phyloP scores from a whole-genome alignment of 2,329 filamentous ascomycete species.

The Chaetomium strumarium region DNA sequence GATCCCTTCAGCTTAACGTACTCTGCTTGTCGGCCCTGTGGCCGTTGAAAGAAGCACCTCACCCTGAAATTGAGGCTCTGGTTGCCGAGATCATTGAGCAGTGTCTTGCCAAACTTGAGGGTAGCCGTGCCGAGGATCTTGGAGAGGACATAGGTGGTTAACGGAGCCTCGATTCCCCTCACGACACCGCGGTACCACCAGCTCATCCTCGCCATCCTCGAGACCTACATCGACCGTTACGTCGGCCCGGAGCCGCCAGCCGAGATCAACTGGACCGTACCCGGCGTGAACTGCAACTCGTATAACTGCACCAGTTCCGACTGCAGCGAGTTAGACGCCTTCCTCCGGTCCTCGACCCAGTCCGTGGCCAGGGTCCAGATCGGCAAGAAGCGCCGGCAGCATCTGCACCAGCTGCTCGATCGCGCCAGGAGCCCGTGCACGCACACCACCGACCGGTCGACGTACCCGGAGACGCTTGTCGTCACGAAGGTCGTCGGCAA shows the following conservation, averaged over 20 bases:
- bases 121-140: too few relatives aligned
- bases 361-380: neutral
- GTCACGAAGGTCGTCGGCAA: neutral
- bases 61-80: neutral
- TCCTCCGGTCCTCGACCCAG: neutral
- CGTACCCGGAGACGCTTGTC: neutral
- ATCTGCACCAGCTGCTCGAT: neutral
- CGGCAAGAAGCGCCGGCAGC: neutral
- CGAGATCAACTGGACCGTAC: too few relatives aligned
- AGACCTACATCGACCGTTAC: neutral
- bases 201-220: neutral
- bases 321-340: neutral
- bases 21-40: neutral
- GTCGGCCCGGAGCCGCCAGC: neutral
- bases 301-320: neutral
- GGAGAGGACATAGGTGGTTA: too few relatives aligned
- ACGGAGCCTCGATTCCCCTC: neutral
- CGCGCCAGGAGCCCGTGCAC: neutral
- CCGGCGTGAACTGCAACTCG: too few relatives aligned
- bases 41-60: neutral
- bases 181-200: constrained; percentile 3
- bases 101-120: neutral
- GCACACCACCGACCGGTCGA: neutral
- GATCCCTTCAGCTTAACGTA: neutral
- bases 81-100: neutral